Evolutionary conservation across 2,329 filamentous ascomycete genomes (phyloP).

Genomic region (Diaporthe caulivora): DNA sequence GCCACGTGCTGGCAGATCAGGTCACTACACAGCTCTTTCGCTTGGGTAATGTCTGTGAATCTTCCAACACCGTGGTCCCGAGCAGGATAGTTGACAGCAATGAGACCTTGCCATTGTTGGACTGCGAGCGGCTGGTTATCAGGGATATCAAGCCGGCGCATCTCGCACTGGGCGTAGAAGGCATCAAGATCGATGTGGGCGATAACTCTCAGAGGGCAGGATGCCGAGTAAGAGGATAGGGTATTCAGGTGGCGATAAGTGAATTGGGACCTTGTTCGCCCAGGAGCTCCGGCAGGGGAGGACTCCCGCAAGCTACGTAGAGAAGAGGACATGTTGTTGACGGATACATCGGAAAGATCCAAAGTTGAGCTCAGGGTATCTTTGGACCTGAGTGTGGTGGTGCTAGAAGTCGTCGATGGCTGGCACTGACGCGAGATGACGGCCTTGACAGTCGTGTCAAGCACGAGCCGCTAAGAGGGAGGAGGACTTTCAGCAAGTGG

Average conservation of each 20-base stretch:
- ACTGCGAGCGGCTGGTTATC: slow-evolving; percentile 88
- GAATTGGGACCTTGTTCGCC: slow-evolving; percentile 73
- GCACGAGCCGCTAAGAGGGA: not conserved
- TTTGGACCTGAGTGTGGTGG: not conserved
- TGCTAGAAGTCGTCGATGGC: not conserved
- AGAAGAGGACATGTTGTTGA: slow-evolving; percentile 47
- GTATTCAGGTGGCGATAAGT: slow-evolving; percentile 87
- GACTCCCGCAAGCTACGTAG: slow-evolving; percentile 49
- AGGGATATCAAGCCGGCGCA: slow-evolving; percentile 81
- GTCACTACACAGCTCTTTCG: slow-evolving; percentile 86
- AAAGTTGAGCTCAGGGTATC: slow-evolving; percentile 1
- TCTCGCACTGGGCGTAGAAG: slow-evolving; percentile 98
- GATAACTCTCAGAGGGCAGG: slow-evolving; percentile 85
- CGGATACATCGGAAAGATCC: not conserved
- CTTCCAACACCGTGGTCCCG: slow-evolving; percentile 83
- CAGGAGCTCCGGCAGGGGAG: slow-evolving; percentile 50
- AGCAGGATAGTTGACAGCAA: slow-evolving; percentile 96
- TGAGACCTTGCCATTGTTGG: slow-evolving; percentile 94
- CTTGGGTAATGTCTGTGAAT: slow-evolving; percentile 84
- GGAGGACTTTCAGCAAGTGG: not conserved
- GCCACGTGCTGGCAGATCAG: slow-evolving; percentile 93
- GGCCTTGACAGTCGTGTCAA: slow-evolving; percentile 1
- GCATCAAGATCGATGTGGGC: slow-evolving; percentile 96
- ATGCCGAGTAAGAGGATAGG: slow-evolving; percentile 76
- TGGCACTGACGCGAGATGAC: not conserved